Evolutionary conservation across 495 filamentous ascomycete species (phyloP), one percentile per base, ranked within the genome.

Genomic region (Podospora didyma): DNA sequence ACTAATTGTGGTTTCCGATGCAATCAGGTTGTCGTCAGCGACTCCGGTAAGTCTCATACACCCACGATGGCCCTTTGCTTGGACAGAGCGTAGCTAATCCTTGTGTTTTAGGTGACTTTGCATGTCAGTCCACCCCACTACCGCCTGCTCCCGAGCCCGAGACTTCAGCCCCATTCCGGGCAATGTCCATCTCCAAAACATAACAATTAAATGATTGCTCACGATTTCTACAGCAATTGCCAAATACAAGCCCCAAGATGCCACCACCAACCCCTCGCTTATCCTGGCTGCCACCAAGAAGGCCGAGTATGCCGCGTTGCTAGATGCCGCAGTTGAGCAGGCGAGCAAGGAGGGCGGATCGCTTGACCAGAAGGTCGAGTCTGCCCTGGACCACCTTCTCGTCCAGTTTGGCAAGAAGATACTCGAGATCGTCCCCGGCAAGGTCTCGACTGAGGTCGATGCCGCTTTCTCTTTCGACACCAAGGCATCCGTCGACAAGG

Each of bases 171-270:
- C 58, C 41, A 3, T 11, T 10, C 11, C 48, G 23, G n/a, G 28
- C 20, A 19, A 12, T 21, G 22, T 4, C 22, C 12, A 0, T 17
- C 12, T 7, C 39, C n/a, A n/a, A n/a, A n/a, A n/a, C n/a, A n/a
- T n/a, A n/a, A 12, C 17, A 22, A 2, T 20, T 48, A 37, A 28
- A 46, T 23, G 17, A 42, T 56, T 60, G 62, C 70, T 77, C 58
- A 79, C 73, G 63, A 9, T 47, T 50, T 66, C 58, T 41, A 70
- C 78, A 84, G 89, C 92, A 69, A 99, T 99, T 74, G 91, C 81
- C 82, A 97, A 99, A 81, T 99, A 99, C 85, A 94, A 96, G 85
- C 94, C 94, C 54, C 92, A 97, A 84, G 94, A 99, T 88, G 94
- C 92, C 67, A 97, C 92, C 69, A 99, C 94, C 75, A 99, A 99